Conservation (phyloP, 352 stramenopile species). For the Globisporangium ultimum region DNA sequence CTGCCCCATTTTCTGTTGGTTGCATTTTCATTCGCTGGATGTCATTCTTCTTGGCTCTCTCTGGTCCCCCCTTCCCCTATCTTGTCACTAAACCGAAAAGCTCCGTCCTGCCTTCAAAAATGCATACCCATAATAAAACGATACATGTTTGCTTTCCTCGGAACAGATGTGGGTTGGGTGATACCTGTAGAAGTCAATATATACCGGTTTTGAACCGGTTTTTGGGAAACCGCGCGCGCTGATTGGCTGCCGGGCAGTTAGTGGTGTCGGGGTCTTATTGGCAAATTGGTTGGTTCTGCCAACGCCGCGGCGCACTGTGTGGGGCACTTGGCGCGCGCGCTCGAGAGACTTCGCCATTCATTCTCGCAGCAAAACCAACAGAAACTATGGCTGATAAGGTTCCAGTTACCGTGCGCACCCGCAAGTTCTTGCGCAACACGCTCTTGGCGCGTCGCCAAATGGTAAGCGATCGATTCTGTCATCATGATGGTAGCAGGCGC, state of each 20-base stretch:
- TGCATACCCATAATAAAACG: background rate
- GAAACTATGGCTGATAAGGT: constrained; percentile 91
- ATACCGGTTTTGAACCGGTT: constrained; percentile 3
- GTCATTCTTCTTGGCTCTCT: constrained; percentile 1
- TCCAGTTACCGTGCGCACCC: constrained; percentile 97
- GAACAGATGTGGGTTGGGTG: no score
- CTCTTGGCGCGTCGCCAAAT: constrained; percentile 98
- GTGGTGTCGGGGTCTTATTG: constrained; percentile 19
- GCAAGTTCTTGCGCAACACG: constrained; percentile 99
- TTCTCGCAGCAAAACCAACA: constrained; percentile 57
- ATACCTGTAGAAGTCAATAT: background rate
- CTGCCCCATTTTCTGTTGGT: background rate
- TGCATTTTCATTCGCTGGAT: background rate
- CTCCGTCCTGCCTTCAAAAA: background rate
- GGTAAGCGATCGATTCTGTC: constrained; percentile 47
- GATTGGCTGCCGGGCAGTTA: constrained; percentile 40
- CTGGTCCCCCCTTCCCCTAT: constrained; percentile 1
- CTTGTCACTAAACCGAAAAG: constrained; percentile 4
- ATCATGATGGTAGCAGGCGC: background rate
- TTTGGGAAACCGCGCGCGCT: constrained; percentile 1
- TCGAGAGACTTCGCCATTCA: constrained; percentile 30
- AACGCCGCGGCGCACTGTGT: background rate
- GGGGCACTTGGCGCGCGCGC: constrained; percentile 14
- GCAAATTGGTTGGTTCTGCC: constrained; percentile 80
- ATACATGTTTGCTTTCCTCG: background rate